Base-by-base conservation (phyloP, 495 filamentous ascomycete genomes). In the Lindgomyces ingoldianus region DNA sequence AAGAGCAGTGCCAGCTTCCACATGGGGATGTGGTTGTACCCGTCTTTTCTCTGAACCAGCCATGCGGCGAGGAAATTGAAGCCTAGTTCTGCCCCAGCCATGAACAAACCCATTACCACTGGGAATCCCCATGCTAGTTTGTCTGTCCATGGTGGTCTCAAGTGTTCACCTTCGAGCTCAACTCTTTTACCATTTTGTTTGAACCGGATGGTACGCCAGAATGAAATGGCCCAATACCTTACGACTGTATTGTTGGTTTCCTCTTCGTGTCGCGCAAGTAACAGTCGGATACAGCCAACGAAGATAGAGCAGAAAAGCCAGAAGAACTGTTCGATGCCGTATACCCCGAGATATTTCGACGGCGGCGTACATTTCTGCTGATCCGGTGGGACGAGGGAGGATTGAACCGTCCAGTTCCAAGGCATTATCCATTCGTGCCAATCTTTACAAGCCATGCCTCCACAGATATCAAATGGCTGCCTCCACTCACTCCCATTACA, bases 341-440 rank as follows among this genome's bases (percentile, higher is more conserved):
- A 55, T 22, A 41, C 24, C 3, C 25, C 52, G 3, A 55, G 30
- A 19, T 55, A 55, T 11, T 55, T 36, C 12, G 25, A 39, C 4
- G 52, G 52, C 4, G 26, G 14, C 4, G 52, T 55, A 19, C 52
- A 55, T 11, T 39, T 22, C 19, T 55, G 52, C 22, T 55, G 3
- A 4, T 55, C 52, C 14, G 26, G 25, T 55, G 52, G 52, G 24
- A 55, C 14, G n/a, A 30, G 25, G 12, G 25, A 22, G 14, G 4
- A 8, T 11, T 16, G 25, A 16, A 55, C 29, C 9, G 52, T 55
- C 52, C 52, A 55, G 30, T 55, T 55, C 52, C 52, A 55, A 3
- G 52, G 52, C 52, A 55, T 18, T 10, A 55, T 39, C 52, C 52
- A 55, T 14, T 55, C 52, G 3, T 18, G 52, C 52, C 52, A 55